These are phyloP conservation scores for Silybum marianum DNA, from an alignment of 129 eudicot species.

Conservation along the genomic window DNA sequence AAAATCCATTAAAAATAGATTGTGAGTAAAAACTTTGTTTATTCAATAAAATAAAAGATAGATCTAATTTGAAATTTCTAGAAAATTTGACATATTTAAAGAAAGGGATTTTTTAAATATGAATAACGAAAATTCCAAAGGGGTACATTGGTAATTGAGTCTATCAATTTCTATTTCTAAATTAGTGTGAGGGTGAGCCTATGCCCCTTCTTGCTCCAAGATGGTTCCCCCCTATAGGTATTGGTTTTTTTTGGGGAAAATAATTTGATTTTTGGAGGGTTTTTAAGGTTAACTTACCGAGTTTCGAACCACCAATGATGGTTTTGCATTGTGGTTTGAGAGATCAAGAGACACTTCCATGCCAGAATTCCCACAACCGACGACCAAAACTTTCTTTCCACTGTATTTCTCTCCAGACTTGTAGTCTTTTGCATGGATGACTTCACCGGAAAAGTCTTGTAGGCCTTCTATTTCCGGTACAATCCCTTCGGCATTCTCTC, in stretches of 20 bases:
- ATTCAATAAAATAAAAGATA: too few relatives aligned
- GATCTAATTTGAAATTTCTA: too few relatives aligned
- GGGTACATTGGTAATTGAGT: too few relatives aligned
- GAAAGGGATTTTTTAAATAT: too few relatives aligned
- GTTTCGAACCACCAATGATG: conserved; percentile 81
- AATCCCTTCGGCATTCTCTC: conserved; percentile 77
- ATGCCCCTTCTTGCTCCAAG: too few relatives aligned
- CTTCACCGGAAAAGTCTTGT: conserved; percentile 65
- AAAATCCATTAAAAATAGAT: too few relatives aligned
- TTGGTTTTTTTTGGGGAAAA: background rate
- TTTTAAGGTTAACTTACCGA: conserved; percentile 51
- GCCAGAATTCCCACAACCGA: conserved; percentile 93
- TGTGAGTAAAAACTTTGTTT: too few relatives aligned
- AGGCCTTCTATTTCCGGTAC: conserved; percentile 81
- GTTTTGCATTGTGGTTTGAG: conserved; percentile 68
- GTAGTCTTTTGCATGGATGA: conserved; percentile 76
- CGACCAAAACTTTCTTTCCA: conserved; percentile 78
- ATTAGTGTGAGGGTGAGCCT: too few relatives aligned
- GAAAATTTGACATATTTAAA: too few relatives aligned
- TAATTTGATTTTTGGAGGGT: background rate
- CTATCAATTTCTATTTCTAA: too few relatives aligned
- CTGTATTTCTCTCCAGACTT: conserved; percentile 65
- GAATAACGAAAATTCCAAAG: too few relatives aligned
- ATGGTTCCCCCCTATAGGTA: too few relatives aligned
- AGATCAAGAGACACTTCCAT: conserved; percentile 98